Evolutionary conservation across 2,329 filamentous ascomycete species (phyloP).

Genomic region (Alternaria longipes): DNA sequence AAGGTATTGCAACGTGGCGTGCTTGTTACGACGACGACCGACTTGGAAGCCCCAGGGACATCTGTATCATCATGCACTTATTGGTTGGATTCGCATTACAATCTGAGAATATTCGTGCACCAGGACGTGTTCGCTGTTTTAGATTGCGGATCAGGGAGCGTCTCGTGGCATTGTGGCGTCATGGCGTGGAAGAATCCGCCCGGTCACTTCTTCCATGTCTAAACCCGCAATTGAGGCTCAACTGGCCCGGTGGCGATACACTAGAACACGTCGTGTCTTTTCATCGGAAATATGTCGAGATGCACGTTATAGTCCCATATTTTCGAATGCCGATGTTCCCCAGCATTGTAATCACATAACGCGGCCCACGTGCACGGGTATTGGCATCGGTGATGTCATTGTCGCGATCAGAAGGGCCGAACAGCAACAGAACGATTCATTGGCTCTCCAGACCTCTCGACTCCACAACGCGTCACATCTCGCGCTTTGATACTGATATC

Average conservation of each 20-base stretch:
- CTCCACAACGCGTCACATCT: constrained; percentile 23
- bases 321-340: constrained; percentile 7
- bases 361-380: background rate
- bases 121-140: background rate
- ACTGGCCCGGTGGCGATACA: background rate
- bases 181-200: background rate
- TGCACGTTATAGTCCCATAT: background rate
- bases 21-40: background rate
- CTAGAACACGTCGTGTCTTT: background rate
- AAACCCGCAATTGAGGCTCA: background rate
- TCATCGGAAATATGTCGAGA: background rate
- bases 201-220: background rate
- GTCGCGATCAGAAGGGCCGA: background rate
- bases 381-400: constrained; percentile 7
- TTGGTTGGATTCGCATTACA: background rate
- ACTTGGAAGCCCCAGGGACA: background rate
- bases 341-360: background rate
- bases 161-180: background rate
- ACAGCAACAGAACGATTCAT: background rate
- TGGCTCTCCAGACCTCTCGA: background rate
- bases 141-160: background rate
- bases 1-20: background rate
- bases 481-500: constrained; percentile 8
- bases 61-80: background rate
- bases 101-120: background rate